phyloP scores from a whole-genome alignment of 345 rosid species.

The Syzygium grande region DNA sequence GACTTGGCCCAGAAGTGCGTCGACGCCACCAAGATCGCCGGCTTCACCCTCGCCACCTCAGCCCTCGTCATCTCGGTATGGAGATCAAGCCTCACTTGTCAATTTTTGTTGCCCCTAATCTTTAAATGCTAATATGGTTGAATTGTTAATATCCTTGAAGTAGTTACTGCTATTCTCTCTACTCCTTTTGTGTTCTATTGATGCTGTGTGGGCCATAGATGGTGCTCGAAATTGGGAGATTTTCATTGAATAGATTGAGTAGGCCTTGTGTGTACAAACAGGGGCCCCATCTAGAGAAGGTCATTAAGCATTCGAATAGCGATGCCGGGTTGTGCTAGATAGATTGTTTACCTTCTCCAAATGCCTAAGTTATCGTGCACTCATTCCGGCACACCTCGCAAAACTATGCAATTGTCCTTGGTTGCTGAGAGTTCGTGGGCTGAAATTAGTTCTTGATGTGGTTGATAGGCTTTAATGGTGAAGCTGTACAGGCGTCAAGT shows the following conservation, averaged over 20 bases:
- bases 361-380: not conserved
- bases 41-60: constrained; percentile 89
- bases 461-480: not conserved
- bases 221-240: not conserved
- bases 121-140: not conserved
- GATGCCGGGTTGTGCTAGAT: not conserved
- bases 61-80: constrained; percentile 90
- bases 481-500: not conserved
- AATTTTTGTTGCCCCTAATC: not conserved
- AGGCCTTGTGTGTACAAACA: too few relatives aligned
- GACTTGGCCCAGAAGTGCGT: constrained; percentile 63
- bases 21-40: constrained; percentile 73
- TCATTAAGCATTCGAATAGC: not conserved
- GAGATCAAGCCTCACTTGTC: not conserved
- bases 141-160: not conserved
- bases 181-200: not conserved
- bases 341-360: not conserved
- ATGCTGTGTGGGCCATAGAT: not conserved
- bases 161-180: not conserved
- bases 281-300: not conserved
- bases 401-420: not conserved
- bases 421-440: not conserved
- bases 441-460: not conserved
- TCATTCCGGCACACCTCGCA: not conserved
- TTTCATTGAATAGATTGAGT: not conserved